Evolutionary conservation across 805 yeast genomes (phyloP), one percentile per base, ranked within the genome.

Genomic region (Blastobotrys americana): DNA sequence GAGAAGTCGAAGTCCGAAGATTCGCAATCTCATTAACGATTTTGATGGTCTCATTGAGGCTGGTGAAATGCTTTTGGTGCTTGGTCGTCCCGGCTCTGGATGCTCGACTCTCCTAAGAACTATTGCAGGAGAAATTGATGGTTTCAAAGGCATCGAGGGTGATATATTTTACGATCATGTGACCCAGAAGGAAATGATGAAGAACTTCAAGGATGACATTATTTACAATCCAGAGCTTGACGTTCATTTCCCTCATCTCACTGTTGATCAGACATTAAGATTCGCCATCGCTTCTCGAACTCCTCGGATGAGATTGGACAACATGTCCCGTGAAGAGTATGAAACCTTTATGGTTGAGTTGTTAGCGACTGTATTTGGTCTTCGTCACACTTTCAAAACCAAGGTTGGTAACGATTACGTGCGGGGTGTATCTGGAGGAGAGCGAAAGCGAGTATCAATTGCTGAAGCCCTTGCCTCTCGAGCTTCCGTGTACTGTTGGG

Each of bases 401-500:
- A 74, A 73, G 51, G 83, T 78, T 28, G 84, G 84, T 48, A 72
- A 72, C 56, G 82, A 77, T 49, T 68, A 73, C 34, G 72, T 81
- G 23, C 72, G 85, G 59, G 84, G 87, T 67, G 84, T 82, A 34
- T 80, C 90, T 42, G 90, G 94, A 57, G 93, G 94, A 70, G 93
- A 84, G 66, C 70, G 94, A 53, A 83, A 84, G 64, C 76, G 94
- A 68, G 90, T 84, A 2, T 81, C 90, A 8, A 79, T 84, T 55
- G 86, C 88, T 8, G 95, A 84, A 64, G 84, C 84, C 1, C 66
- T 82, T 38, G 73, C 82, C 39, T 71, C 80, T 41, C 77, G 80
- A 22, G 82, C 86, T 23, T 67, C 75, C 40, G 68, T 82, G 41
- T 80, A 74, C 51, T 77, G 84, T 63, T 81, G 84, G 78, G 89